Percentiles rank a stretch among this genome's conserved stretches.
phyloP scores from a whole-genome alignment of 2,329 filamentous ascomycete genomes.

The Elsinoe necatrix region DNA sequence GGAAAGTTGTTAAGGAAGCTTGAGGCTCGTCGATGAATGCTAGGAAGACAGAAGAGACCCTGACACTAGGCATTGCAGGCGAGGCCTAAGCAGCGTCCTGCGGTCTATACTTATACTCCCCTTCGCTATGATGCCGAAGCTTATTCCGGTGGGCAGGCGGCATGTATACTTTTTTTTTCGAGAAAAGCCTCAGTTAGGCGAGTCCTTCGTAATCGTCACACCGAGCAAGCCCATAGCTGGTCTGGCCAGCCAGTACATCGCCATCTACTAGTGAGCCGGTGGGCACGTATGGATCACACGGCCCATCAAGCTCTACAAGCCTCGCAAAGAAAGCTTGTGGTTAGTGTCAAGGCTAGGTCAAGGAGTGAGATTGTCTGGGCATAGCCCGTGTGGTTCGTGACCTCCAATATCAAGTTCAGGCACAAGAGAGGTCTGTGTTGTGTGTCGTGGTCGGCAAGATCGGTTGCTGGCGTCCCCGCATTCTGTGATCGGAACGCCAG shows the following conservation, averaged over 20 bases:
- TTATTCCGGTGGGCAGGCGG: not conserved
- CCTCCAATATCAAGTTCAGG: not conserved
- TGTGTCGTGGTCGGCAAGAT: slow-evolving; percentile 2
- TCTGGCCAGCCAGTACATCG: not conserved
- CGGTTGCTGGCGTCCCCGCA: not conserved
- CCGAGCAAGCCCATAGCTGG: not conserved
- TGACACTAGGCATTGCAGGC: not conserved
- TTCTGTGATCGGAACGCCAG: not conserved
- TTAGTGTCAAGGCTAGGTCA: not conserved
- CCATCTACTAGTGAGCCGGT: not conserved
- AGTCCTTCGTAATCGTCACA: not conserved
- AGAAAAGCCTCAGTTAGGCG: not conserved
- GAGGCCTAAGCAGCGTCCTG: not conserved
- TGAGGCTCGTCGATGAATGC: not conserved
- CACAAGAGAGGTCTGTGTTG: not conserved
- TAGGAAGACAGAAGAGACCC: not conserved
- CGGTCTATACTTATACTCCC: not conserved
- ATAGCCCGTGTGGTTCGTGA: not conserved
- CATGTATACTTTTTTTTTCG: not conserved
- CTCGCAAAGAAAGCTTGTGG: not conserved
- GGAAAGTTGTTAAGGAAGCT: not conserved
- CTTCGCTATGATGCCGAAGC: not conserved
- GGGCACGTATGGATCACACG: not conserved
- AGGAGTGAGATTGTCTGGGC: not conserved
- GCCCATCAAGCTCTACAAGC: not conserved